A percentile compares a stretch with the other conserved stretches of the same genome.
phyloP scores from a whole-genome alignment of 495 filamentous ascomycete species.

The Penicillium subrubescens region DNA sequence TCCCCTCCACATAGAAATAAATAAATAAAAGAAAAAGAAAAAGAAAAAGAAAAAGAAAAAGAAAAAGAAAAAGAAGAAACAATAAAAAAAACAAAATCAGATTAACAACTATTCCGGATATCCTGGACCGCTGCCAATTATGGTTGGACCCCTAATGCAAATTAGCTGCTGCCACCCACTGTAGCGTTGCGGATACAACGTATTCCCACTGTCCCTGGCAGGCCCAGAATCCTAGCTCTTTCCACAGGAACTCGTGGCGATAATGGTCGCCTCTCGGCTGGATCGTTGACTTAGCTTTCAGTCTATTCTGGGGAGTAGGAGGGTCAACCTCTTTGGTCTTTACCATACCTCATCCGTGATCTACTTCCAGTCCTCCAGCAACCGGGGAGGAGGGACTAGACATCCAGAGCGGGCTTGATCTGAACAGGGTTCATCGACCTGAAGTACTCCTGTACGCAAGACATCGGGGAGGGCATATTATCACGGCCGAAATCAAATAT shows the following conservation, averaged over 20 bases:
- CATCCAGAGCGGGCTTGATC: not conserved
- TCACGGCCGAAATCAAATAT: constrained; percentile 14
- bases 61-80: constrained; percentile 4
- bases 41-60: constrained; percentile 11
- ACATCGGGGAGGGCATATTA: constrained; percentile 1
- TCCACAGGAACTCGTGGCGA: constrained; percentile 41
- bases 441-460: not conserved
- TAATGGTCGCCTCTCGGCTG: constrained; percentile 10
- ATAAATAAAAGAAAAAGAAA: constrained; percentile 12
- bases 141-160: constrained; percentile 36
- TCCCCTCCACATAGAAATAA: not conserved
- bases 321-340: not conserved
- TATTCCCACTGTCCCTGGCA: constrained; percentile 37
- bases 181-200: constrained; percentile 31
- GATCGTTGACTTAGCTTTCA: constrained; percentile 13
- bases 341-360: not conserved
- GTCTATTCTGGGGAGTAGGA: constrained; percentile 15
- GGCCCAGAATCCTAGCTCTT: constrained; percentile 29
- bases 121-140: constrained; percentile 13
- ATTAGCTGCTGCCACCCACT: constrained; percentile 34
- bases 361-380: not conserved
- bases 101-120: constrained; percentile 11
- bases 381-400: not conserved
- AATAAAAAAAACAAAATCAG: constrained; percentile 2
- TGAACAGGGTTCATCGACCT: constrained; percentile 12